Evolutionary conservation across 2,329 filamentous ascomycete species (phyloP).

Genomic region (Fonsecaea multimorphosa): DNA sequence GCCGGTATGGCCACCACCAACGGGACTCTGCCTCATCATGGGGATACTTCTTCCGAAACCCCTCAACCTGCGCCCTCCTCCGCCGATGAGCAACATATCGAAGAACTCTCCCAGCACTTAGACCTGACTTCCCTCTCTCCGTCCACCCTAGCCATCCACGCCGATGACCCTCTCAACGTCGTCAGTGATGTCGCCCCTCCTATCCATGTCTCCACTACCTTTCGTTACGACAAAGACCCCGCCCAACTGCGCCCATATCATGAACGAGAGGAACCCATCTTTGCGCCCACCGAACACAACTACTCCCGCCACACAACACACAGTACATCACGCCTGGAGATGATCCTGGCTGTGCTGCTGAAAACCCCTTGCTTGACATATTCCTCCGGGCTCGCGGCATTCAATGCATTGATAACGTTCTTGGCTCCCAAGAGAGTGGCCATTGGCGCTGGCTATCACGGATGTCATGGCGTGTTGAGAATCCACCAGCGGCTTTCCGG

Average conservation of each 20-base stretch:
- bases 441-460: conserved; percentile 88
- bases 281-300: conserved; percentile 61
- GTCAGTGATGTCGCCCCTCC: conserved; percentile 84
- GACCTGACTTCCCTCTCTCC: conserved; percentile 45
- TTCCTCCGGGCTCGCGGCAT: conserved; percentile 81
- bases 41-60: not conserved
- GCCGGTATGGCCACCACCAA: not conserved
- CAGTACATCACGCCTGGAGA: conserved; percentile 83
- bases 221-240: conserved; percentile 77
- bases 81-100: conserved; percentile 12
- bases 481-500: conserved; percentile 78
- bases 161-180: conserved; percentile 76
- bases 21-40: not conserved
- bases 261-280: conserved; percentile 51
- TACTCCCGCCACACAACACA: conserved; percentile 84
- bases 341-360: conserved; percentile 77
- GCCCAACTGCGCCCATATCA: conserved; percentile 62
- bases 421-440: conserved; percentile 83
- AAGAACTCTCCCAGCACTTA: conserved; percentile 19
- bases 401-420: conserved; percentile 84
- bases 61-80: not conserved
- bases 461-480: conserved; percentile 82
- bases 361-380: conserved; percentile 75
- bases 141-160: conserved; percentile 78
- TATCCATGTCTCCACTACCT: conserved; percentile 90